A percentile compares a stretch with the other conserved stretches of the same genome.
phyloP scores from a whole-genome alignment of 129 eudicot species.

The Arctium lappa region DNA sequence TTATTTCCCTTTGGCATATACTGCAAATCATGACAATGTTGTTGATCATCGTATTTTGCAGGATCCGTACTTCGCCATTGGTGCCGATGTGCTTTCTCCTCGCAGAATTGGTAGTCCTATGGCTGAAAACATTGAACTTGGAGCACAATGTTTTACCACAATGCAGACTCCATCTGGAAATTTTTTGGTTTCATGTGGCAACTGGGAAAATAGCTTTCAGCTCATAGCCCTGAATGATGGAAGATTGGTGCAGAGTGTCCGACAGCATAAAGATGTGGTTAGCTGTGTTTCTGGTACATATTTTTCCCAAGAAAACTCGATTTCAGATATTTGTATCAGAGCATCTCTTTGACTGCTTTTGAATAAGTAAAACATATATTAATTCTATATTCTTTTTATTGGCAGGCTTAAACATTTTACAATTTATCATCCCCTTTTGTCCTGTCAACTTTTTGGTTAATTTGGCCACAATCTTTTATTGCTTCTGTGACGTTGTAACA shows the following conservation, averaged over 20 bases:
- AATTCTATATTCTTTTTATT: too few relatives aligned
- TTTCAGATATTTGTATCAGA: background rate
- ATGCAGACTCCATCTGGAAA: slow-evolving; percentile 77
- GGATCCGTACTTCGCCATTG: slow-evolving; percentile 92
- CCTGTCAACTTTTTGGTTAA: too few relatives aligned
- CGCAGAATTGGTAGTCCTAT: slow-evolving; percentile 92
- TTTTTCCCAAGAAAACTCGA: background rate
- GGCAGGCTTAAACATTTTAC: too few relatives aligned
- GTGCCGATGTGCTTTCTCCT: slow-evolving; percentile 83
- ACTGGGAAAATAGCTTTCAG: slow-evolving; percentile 97
- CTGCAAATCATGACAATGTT: background rate
- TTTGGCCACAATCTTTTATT: too few relatives aligned
- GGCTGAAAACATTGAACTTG: slow-evolving; percentile 79
- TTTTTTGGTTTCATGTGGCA: slow-evolving; percentile 88
- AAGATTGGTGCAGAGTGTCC: slow-evolving; percentile 87
- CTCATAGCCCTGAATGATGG: slow-evolving; percentile 81
- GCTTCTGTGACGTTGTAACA: too few relatives aligned
- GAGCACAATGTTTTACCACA: slow-evolving; percentile 92
- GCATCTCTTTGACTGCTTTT: background rate
- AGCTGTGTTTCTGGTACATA: slow-evolving; percentile 85
- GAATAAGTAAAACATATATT: too few relatives aligned
- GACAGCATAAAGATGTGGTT: slow-evolving; percentile 96
- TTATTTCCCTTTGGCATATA: background rate
- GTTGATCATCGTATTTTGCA: slow-evolving; percentile 26
- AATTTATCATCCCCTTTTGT: too few relatives aligned